Evolutionary conservation across 2,329 filamentous ascomycete species (phyloP), one percentile per base, ranked within the genome.

Genomic region (Dendryphion nanum): DNA sequence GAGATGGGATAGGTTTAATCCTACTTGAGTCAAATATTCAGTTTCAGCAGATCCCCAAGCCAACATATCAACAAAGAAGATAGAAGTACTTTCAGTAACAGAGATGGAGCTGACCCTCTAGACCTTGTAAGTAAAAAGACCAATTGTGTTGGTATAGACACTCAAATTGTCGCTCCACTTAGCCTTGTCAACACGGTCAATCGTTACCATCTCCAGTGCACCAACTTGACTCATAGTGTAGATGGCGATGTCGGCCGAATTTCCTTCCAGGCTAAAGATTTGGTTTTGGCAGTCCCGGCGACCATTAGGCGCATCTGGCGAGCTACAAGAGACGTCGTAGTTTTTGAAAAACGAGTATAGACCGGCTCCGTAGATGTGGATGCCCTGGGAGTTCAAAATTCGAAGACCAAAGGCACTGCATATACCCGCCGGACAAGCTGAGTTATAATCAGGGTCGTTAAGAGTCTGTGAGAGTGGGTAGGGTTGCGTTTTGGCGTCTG

Each of bases 311-410:
- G 50, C 49, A 12, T 53, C 47, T 5, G 53, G 30, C 3, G 31
- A 38, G 23, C 58, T 63, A 40, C 62, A 66, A 1, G 47, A 51
- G 12, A 68, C 67, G 41, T 61, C 71, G 64, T 85, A 83, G 62
- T 83, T 79, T 53, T 74, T 72, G 61, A 84, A 86, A 71, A 85
- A 86, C 1, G 77, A 81, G 63, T 88, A 89, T 18, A 85, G 56
- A 0, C 83, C 84, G 0, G 76, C 78, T 4, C 83, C 82, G 51
- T 85, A 83, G 29, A 83, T 63, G 14, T 76, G 64, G 7, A 86
- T 59, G 55, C 78, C 73, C 36, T 66, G 67, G 12, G 76, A 79
- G 47, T 77, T 69, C 21, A 83, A 54, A 16, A 87, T 70, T 5
- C 83, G 74, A 23, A 88, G 67, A 0, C 80, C 84, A 77, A 81